Percentiles rank a stretch among this genome's conserved stretches.
phyloP scores from a whole-genome alignment of 306 rosid species.

The Begonia loranthoides region DNA sequence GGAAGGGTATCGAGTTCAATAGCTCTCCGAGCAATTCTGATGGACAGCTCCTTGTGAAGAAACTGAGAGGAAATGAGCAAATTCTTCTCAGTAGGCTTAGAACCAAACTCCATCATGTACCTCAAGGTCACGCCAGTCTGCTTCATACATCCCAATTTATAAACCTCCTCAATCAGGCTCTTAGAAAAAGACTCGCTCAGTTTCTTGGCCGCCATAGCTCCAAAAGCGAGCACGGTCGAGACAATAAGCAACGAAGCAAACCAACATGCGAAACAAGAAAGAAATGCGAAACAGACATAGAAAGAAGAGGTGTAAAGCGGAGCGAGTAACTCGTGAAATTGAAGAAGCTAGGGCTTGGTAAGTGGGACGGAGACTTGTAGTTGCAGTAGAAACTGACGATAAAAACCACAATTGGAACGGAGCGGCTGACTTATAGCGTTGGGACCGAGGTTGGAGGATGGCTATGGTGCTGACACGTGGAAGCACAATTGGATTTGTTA shows the following conservation, averaged over 20 bases:
- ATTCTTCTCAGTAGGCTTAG: conserved; percentile 31
- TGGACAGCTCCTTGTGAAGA: conserved; percentile 76
- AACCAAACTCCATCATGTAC: conserved; percentile 90
- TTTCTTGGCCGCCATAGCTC: conserved; percentile 55
- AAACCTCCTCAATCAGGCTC: conserved; percentile 53
- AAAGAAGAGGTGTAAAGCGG: neutral
- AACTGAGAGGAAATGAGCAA: conserved; percentile 67
- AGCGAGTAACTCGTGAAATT: no score
- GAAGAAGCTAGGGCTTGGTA: no score
- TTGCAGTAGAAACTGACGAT: conserved; percentile 7
- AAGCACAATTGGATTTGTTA: no score
- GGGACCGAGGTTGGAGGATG: no score
- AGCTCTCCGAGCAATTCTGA: conserved; percentile 73
- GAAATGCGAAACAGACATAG: conserved; percentile 19
- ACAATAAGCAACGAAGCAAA: conserved; percentile 1
- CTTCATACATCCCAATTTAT: conserved; percentile 68
- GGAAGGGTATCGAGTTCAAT: conserved; percentile 68
- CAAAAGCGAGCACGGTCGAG: neutral
- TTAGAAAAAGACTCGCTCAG: conserved; percentile 49
- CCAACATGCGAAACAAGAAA: conserved; percentile 19
- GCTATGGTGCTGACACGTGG: no score
- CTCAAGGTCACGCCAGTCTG: conserved; percentile 73
- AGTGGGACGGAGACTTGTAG: no score
- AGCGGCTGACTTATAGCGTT: no score
- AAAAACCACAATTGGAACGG: no score